A percentile compares a stretch with the other conserved stretches of the same genome.
phyloP scores from a whole-genome alignment of 2,329 filamentous ascomycete species.

The Corynespora cassiicola region DNA sequence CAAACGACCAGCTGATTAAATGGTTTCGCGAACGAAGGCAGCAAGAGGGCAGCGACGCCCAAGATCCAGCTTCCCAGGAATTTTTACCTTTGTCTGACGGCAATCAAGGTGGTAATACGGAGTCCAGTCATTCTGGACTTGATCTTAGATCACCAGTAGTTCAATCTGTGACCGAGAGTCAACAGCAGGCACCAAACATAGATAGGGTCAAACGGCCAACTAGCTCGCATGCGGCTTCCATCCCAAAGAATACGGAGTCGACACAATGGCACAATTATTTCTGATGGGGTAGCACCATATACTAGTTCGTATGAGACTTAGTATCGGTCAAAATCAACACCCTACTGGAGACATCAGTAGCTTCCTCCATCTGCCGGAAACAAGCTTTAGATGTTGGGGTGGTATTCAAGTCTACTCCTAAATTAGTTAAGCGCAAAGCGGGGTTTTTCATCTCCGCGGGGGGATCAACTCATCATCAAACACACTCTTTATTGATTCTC shows the following conservation, averaged over 20 bases:
- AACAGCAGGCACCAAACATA: too few relatives aligned
- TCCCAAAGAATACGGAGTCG: too few relatives aligned
- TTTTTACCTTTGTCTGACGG: too few relatives aligned
- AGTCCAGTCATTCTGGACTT: too few relatives aligned
- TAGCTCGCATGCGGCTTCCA: too few relatives aligned
- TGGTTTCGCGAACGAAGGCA: conserved; percentile 32
- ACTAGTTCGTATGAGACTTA: not conserved
- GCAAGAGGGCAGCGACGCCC: too few relatives aligned
- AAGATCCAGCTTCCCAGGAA: too few relatives aligned
- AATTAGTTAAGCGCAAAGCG: conserved; percentile 6
- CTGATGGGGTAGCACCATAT: not conserved
- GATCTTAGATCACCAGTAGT: too few relatives aligned
- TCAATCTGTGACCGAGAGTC: too few relatives aligned
- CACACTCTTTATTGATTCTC: not conserved
- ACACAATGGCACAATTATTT: conserved; percentile 18
- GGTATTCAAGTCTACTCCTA: conserved; percentile 1
- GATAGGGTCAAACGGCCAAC: too few relatives aligned
- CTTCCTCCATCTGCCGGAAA: conserved; percentile 8
- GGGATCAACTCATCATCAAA: not conserved
- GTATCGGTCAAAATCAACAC: not conserved
- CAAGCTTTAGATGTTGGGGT: not conserved
- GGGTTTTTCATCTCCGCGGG: conserved; percentile 5
- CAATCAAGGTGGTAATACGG: too few relatives aligned
- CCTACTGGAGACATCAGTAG: conserved; percentile 16
- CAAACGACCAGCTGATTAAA: conserved; percentile 21